Evolutionary conservation across 2,329 filamentous ascomycete genomes (phyloP).

Genomic region (Sarocladiaceae sp.): DNA sequence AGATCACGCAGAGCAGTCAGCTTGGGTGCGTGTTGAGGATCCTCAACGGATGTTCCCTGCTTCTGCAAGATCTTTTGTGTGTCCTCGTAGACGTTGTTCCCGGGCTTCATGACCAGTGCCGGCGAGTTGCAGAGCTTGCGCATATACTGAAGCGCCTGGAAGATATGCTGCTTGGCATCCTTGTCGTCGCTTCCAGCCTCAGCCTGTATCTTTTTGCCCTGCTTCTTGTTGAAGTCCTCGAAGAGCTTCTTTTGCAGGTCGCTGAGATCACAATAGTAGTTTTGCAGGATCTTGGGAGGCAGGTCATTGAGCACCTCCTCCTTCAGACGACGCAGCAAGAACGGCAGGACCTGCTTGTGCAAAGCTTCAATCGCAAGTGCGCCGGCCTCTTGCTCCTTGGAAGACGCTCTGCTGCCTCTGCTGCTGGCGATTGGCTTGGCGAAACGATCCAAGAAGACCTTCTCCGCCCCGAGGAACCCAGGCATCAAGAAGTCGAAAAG

Average conservation of each 20-base stretch:
- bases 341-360: constrained; percentile 95
- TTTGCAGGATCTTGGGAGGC: constrained; percentile 96
- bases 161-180: constrained; percentile 95
- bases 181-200: constrained; percentile 83
- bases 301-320: constrained; percentile 96
- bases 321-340: constrained; percentile 91
- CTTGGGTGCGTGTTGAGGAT: constrained; percentile 86
- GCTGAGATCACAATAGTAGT: constrained; percentile 97
- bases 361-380: constrained; percentile 95
- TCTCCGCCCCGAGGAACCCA: constrained; percentile 87
- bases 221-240: constrained; percentile 91
- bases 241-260: constrained; percentile 93
- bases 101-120: constrained; percentile 90
- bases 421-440: constrained; percentile 93
- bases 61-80: constrained; percentile 74
- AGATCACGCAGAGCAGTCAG: constrained; percentile 84
- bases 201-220: constrained; percentile 78
- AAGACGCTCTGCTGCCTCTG: constrained; percentile 93
- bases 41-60: constrained; percentile 75
- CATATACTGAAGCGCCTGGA: constrained; percentile 99
- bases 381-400: constrained; percentile 95
- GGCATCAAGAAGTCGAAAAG: constrained; percentile 99
- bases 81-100: constrained; percentile 81
- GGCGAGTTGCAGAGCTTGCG: constrained; percentile 98
- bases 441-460: constrained; percentile 93